Base-by-base conservation (phyloP, 2,329 filamentous ascomycete species). In the Hirsutella thompsonii region DNA sequence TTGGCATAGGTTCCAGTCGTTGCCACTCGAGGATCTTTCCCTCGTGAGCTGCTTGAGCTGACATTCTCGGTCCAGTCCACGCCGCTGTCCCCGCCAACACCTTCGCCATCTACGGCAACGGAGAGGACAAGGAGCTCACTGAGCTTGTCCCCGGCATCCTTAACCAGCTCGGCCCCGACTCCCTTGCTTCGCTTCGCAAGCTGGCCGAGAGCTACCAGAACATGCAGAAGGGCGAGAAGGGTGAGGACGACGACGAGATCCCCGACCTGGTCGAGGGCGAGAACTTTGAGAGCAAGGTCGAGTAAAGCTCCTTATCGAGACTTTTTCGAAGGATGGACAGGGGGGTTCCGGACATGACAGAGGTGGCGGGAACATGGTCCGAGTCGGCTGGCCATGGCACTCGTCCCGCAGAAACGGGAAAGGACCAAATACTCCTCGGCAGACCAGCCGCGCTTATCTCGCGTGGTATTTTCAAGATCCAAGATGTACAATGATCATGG, bases 81-180 rank as follows among this genome's bases (percentile, higher is more conserved):
- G 92, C 90, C 52, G 86, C 92, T 47, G 89, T 96, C 55, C 88
- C 90, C 57, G 80, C 89, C 68, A 98, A 98, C 81, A 98, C 92
- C 66, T 98, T 96, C 68, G 92, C 92, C 70, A 93, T 98, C 74
- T 98, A 96, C 76, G 92, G 92, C 56, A 82, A 87, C 66, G 92
- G 90, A 52, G 92, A 98, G 74, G 92, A 98, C 72, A 98, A 98
- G 80, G 92, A 98, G 74, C 85, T 98, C 54, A 98, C 92, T 48
- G 92, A 98, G 75, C 88, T 98, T 57, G 92, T 98, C 52, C 92
- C 92, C 58, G 92, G 92, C 52, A 98, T 98, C 70, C 85, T 98
- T 50, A 98, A 96, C 83, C 92, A 98, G 76, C 87, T 98, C 49
- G 92, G 92, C 59, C 92, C 92, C 59, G 92, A 98, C 75, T 94